These are phyloP conservation scores for Zygoascus flipseniorum DNA, from an alignment of 805 yeast genomes.

Conservation along the genomic window DNA sequence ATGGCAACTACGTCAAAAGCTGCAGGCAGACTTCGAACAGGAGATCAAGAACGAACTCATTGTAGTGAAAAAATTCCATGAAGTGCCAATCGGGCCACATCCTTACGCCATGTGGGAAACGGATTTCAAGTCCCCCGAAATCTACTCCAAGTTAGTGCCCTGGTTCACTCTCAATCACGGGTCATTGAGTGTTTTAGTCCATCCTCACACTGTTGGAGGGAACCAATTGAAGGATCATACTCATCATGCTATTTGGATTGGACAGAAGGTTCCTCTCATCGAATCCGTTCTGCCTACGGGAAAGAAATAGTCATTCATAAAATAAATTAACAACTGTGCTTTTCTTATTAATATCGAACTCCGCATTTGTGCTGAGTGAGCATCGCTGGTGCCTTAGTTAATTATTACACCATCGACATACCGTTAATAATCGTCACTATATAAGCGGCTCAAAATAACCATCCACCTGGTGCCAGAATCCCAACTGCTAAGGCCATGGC, in stretches of 20 bases:
- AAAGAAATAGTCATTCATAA: not conserved
- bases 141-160: slow-evolving; percentile 38
- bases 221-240: slow-evolving; percentile 43
- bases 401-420: no score
- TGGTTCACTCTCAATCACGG: slow-evolving; percentile 41
- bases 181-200: slow-evolving; percentile 43
- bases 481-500: not conserved
- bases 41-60: slow-evolving; percentile 35
- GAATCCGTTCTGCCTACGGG: not conserved
- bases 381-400: no score
- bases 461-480: not conserved
- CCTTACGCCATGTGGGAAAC: slow-evolving; percentile 51
- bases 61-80: slow-evolving; percentile 39
- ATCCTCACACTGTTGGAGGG: slow-evolving; percentile 36
- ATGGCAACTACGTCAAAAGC: slow-evolving; percentile 31
- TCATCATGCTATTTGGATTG: slow-evolving; percentile 48
- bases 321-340: not conserved
- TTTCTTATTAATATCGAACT: not conserved
- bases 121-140: slow-evolving; percentile 41
- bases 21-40: slow-evolving; percentile 34
- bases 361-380: not conserved
- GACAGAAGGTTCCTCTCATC: slow-evolving; percentile 31
- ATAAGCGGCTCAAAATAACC: not conserved
- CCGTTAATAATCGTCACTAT: no score
- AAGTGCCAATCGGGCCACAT: slow-evolving; percentile 49